Evolutionary conservation across 169 alveolate genomes (phyloP), one percentile per base, ranked within the genome.

Genomic region (Plasmodium malariae): DNA sequence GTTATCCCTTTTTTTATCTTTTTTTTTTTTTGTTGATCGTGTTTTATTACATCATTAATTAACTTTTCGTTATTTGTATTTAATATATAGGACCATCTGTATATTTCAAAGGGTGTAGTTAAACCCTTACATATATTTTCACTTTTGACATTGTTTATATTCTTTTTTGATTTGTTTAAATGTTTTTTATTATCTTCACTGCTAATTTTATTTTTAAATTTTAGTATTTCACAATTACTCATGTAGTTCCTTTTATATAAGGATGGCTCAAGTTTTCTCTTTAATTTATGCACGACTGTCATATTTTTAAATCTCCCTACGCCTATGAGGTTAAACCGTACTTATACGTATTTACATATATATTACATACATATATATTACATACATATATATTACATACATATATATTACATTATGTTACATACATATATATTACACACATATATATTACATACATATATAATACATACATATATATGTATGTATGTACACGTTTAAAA

Each of bases 21-120:
- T 32, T 62, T 74, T 21, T 78, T 45, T 48, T 78, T 32, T 45
- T 55, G 36, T 30, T 78, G 30, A 51, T 63, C 57, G n/a, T 67
- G 71, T 36, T 68, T 65, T 32, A 83, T 83, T 34, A 69, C 49
- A 71, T 83, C 91, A 69, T 60, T 72, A 68, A 83, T 68, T 68
- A 51, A 51, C 48, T 59, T 83, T 26, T 68, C 91, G 68, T 83
- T 83, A 24, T 40, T 83, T 21, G 86, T 83, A 54, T 83, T 67
- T 19, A 65, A 71, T 68, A 83, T 68, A 26, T 83, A 14, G 26
- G 91, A 83, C 91, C 91, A 83, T 37, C 36, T 65, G 67, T 54
- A 83, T 83, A 83, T 68, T 67, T 83, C 91, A 71, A 43, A 83
- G 12, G 91, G 91, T 1, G 89, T 78, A 1, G 68, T 30, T 30